Evolutionary conservation across 2,329 filamentous ascomycete species (phyloP), one percentile per base, ranked within the genome.

Genomic region (Allantophomopsis cytisporea): DNA sequence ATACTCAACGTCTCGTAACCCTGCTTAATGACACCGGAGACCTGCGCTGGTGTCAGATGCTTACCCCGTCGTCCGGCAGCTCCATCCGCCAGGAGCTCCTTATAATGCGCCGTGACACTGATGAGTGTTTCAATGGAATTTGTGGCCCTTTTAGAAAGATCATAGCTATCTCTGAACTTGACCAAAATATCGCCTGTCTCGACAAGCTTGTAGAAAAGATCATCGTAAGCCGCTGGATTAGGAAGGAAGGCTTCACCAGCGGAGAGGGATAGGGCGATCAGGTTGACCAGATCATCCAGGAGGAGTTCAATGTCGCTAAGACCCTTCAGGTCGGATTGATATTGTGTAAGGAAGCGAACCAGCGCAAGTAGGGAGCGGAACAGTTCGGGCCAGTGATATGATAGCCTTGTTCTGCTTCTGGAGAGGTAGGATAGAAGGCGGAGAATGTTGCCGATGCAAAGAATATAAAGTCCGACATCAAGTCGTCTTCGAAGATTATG

Each of bases 141-240:
- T 35, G 71, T 74, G 16, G 67, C 60, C 35, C 74, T 60, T 43
- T 68, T 72, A 2, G 62, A 64, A 13, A 81, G 60, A 4, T 64
- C 62, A 58, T 91, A 96, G 8, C 74, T 80, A 45, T 87, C 76
- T 32, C 85, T 76, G 62, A 96, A 94, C 54, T 84, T 86, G 23
- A 71, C 64, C 16, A 96, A 70, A 11, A 85, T 72, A 37, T 94
- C 85, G 10, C 88, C 86, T 2, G 81, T 83, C 60, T 98, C 91
- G 18, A 96, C 87, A 2, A 96, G 73, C 62, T 98, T 98, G 73
- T 98, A 98, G 63, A 98, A 96, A 0, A 98, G 69, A 54, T 98
- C 91, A 52, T 98, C 91, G 59, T 96, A 96, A 2, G 85, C 80
- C 14, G 83, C 74, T 1, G 87, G 80, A 21, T 83, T 84, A 0